Base-by-base conservation (phyloP, 176 grass and related monocot species). In the Leersia perrieri region DNA sequence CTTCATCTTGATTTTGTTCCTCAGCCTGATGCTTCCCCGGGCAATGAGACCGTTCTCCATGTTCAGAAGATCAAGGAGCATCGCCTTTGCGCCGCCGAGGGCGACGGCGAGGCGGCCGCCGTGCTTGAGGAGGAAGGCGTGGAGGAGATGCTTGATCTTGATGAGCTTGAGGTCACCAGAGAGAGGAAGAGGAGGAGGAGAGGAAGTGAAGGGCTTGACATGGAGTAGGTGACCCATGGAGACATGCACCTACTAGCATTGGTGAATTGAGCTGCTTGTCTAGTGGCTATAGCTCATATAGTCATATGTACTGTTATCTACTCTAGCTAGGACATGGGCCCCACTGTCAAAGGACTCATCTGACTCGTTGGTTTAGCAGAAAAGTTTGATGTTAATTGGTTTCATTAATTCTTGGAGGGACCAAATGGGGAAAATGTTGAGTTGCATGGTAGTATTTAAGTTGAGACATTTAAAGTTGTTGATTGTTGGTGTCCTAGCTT, bases 141-240 rank as follows among this genome's bases (percentile, higher is more conserved):
- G 57, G 80, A 78, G 41, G 44, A 58, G 73, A 14, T 68, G 66
- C 66, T 70, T 83, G 26, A 64, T 68, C 73, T 51, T 87, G 79
- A 51, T 16, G 14, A 63, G n/a, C 31, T 72, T 71, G 74, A 85
- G 38, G 32, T 78, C 39, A n/a, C 30, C n/a, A 40, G 76, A 66
- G 76, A 18, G 61, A 65, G 47, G 49, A 13, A n/a, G 67, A 70
- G 18, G 47, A 47, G 45, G 45, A 49, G 18, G 47, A 47, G 45
- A 16, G 20, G 66, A 68, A 38, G 67, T n/a, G 3, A 68, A 68
- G 18, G 33, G 66, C 49, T 80, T 70, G 66, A 2, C 18, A 3
- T 77, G 55, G 28, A 47, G 83, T 78, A 51, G 83, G 55, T 85
- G 38, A 77, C 29, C 83, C 75, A 85, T 85, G 66, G 4, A 10